phyloP scores from a whole-genome alignment of 345 rosid genomes.

The Rhodomyrtus tomentosa region DNA sequence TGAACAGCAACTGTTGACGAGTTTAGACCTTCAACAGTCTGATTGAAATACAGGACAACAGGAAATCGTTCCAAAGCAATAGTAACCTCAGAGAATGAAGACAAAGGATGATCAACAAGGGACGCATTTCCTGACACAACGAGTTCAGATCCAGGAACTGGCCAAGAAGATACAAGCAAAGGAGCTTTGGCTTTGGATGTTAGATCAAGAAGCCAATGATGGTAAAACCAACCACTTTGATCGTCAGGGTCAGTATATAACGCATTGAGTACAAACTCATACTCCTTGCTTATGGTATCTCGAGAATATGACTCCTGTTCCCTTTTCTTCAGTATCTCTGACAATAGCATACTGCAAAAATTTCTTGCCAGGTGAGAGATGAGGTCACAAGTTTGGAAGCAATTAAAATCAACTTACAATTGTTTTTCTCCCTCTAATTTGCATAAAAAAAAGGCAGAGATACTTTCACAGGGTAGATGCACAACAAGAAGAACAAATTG shows the following conservation, averaged over 20 bases:
- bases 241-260: conserved; percentile 83
- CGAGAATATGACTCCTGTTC: conserved; percentile 40
- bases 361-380: neutral
- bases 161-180: conserved; percentile 68
- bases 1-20: conserved; percentile 39
- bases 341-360: conserved; percentile 65
- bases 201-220: conserved; percentile 91
- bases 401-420: neutral
- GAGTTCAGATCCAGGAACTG: conserved; percentile 51
- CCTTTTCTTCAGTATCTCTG: conserved; percentile 43
- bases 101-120: conserved; percentile 11
- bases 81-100: conserved; percentile 17
- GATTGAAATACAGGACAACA: conserved; percentile 63
- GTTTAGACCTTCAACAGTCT: conserved; percentile 64
- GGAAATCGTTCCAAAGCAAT: conserved; percentile 43
- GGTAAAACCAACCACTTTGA: conserved; percentile 98
- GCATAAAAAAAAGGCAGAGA: neutral
- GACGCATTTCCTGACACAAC: conserved; percentile 22
- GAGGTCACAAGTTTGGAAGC: neutral
- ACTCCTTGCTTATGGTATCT: conserved; percentile 55
- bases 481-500: neutral
- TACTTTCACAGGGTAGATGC: neutral
- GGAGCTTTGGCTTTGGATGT: conserved; percentile 60
- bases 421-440: neutral
- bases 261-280: conserved; percentile 58